Conservation (phyloP, 2,329 filamentous ascomycete genomes). For the Thielaviopsis ethacetica region DNA sequence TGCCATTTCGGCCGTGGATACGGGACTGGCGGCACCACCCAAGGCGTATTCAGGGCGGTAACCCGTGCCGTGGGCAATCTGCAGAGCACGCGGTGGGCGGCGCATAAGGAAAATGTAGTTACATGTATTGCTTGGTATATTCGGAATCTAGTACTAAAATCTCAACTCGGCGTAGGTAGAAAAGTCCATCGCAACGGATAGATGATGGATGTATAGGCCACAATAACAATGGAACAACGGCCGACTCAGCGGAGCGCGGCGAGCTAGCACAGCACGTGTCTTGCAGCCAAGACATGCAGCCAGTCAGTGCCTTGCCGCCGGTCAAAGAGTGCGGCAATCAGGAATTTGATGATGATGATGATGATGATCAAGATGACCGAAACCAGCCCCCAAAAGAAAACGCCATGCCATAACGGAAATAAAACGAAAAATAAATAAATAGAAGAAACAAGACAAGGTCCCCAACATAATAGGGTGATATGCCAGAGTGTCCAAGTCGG, state of each 20-base stretch:
- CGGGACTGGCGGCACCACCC: constrained; percentile 23
- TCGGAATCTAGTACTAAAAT: neutral
- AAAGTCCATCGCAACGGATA: neutral
- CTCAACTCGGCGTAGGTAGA: neutral
- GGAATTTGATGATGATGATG: constrained; percentile 9
- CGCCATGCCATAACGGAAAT: constrained; percentile 11
- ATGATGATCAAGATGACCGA: constrained; percentile 11
- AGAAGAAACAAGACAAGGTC: constrained; percentile 5
- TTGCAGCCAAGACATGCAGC: too few relatives aligned
- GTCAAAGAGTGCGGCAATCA: neutral
- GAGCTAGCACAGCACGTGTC: neutral
- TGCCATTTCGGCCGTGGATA: constrained; percentile 26
- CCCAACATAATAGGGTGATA: neutral
- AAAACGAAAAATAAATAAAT: neutral
- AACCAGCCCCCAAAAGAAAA: constrained; percentile 9
- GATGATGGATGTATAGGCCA: neutral
- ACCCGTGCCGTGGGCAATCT: neutral
- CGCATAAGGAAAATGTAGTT: neutral
- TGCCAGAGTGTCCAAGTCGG: neutral
- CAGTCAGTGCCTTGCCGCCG: neutral
- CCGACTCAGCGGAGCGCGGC: neutral
- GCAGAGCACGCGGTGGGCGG: too few relatives aligned
- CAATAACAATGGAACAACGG: neutral
- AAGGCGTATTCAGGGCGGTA: constrained; percentile 19
- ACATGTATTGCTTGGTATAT: neutral